Conservation (phyloP, 2,329 filamentous ascomycete genomes). For the Fusarium domesticum region DNA sequence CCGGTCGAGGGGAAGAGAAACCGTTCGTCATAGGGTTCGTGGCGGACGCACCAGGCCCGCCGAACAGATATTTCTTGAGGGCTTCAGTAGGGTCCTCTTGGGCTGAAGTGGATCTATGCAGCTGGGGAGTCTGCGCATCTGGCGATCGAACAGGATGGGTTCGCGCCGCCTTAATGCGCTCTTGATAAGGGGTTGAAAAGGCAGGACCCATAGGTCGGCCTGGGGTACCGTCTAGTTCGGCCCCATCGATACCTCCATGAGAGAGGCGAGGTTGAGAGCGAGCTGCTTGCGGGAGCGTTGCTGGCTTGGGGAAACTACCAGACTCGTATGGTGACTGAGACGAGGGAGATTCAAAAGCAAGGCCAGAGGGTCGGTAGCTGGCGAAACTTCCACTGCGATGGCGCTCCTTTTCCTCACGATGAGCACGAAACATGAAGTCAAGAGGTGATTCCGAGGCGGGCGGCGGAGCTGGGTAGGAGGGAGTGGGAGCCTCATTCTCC, state of each 20-base stretch:
- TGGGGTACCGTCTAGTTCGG: conserved; percentile 62
- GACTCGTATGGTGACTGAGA: conserved; percentile 36
- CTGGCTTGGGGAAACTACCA: conserved; percentile 21
- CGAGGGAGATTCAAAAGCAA: conserved; percentile 53
- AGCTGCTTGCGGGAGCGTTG: conserved; percentile 26
- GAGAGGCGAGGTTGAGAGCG: conserved; percentile 23
- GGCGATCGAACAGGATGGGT: conserved; percentile 29
- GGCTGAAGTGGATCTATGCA: conserved; percentile 9
- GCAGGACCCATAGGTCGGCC: conserved; percentile 58
- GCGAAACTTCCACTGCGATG: conserved; percentile 53
- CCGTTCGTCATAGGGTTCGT: conserved; percentile 16
- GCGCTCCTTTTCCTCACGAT: conserved; percentile 71
- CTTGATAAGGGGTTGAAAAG: conserved; percentile 64
- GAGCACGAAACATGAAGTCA: conserved; percentile 86
- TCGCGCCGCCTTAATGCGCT: conserved; percentile 57
- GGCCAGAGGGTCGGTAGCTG: conserved; percentile 39
- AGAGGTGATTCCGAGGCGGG: conserved; percentile 66
- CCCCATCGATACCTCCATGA: conserved; percentile 27
- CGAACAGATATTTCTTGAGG: conserved; percentile 56
- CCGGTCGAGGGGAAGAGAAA: conserved; percentile 14
- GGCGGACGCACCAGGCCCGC: conserved; percentile 32
- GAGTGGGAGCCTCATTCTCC: conserved; percentile 49
- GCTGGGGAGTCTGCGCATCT: conserved; percentile 9
- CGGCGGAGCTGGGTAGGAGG: conserved; percentile 38
- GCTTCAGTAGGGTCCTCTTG: conserved; percentile 44